phyloP scores from a whole-genome alignment of 805 yeast species.

The Zygotorulaspora chibaensis region DNA sequence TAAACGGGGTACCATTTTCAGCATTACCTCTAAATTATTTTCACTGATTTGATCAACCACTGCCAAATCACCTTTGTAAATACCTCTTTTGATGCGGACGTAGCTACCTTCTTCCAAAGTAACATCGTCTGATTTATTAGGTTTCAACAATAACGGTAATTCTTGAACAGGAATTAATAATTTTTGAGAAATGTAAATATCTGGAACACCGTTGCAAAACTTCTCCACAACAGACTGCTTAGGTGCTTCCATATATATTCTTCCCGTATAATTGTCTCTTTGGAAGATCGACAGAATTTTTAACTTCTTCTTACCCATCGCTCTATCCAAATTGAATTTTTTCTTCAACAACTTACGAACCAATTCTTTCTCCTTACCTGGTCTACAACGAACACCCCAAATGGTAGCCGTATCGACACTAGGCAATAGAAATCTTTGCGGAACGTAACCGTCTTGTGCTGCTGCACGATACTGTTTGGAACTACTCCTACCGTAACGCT shows the following conservation, averaged over 20 bases:
- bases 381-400: conserved; percentile 92
- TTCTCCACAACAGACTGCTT: conserved; percentile 86
- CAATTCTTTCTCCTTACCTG: conserved; percentile 87
- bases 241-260: conserved; percentile 90
- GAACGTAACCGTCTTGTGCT: conserved; percentile 73
- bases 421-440: conserved; percentile 89
- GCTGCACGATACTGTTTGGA: conserved; percentile 75
- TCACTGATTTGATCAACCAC: conserved; percentile 90
- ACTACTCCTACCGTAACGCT: conserved; percentile 84
- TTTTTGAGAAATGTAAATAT: conserved; percentile 69
- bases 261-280: conserved; percentile 88
- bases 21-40: conserved; percentile 91
- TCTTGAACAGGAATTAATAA: conserved; percentile 92
- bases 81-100: conserved; percentile 86
- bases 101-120: conserved; percentile 89
- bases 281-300: conserved; percentile 88
- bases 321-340: conserved; percentile 70
- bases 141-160: conserved; percentile 87
- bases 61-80: conserved; percentile 89
- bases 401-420: conserved; percentile 95
- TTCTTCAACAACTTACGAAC: conserved; percentile 82
- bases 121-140: conserved; percentile 81
- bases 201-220: conserved; percentile 85
- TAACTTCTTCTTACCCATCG: conserved; percentile 60
- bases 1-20: conserved; percentile 86